A percentile compares a stretch with the other conserved stretches of the same genome.
Conservation (phyloP, 164 flowering plant species). For the Magnolia officinalis region DNA sequence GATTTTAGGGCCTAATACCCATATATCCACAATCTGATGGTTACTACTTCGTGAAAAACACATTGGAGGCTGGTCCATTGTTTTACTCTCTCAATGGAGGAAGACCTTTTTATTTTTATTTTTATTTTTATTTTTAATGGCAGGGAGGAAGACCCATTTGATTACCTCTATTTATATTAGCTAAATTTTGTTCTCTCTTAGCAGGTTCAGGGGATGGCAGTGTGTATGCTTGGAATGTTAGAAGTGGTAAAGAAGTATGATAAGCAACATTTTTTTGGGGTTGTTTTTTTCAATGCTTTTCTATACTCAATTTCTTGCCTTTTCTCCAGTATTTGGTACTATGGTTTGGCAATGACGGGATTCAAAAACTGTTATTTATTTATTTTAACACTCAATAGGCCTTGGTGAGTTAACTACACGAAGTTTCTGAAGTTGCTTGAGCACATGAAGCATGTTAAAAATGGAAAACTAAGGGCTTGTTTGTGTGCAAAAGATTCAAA, state of each 20-base stretch:
- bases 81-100: background rate
- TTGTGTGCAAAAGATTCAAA: no score
- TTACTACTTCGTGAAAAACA: no score
- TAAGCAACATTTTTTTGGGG: no score
- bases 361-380: background rate
- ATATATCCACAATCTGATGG: no score
- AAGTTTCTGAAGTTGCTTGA: background rate
- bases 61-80: background rate
- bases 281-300: background rate
- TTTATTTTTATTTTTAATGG: background rate
- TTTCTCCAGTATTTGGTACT: background rate
- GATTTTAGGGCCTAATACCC: no score
- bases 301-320: background rate
- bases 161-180: background rate
- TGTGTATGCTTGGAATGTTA: conserved; percentile 86
- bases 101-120: no score
- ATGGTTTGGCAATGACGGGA: background rate
- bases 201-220: conserved; percentile 91
- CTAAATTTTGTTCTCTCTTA: background rate
- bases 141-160: background rate
- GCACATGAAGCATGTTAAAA: background rate
- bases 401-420: background rate
- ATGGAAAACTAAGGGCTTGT: no score
- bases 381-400: background rate
- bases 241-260: conserved; percentile 80